Conservation (phyloP, 495 filamentous ascomycete genomes). For the Penicillium cinerascens region DNA sequence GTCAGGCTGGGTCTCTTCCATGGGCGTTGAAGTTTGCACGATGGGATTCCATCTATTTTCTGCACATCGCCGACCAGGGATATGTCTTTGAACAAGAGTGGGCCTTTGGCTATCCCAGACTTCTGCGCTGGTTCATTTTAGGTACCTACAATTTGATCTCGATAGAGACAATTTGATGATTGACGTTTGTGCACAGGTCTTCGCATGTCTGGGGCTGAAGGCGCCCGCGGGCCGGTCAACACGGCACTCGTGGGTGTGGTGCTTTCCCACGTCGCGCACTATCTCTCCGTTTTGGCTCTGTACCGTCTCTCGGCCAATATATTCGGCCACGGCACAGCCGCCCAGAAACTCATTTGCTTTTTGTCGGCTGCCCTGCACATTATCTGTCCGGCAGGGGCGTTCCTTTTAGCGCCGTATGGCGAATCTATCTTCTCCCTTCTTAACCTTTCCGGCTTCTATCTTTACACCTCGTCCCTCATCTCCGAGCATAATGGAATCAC, state of each 20-base stretch:
- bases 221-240: conserved; percentile 19
- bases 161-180: background rate
- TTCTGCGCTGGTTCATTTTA: conserved; percentile 43
- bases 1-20: conserved; percentile 17
- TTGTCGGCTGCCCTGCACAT: conserved; percentile 71
- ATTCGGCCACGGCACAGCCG: conserved; percentile 24
- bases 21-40: conserved; percentile 58
- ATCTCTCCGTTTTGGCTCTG: conserved; percentile 67
- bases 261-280: conserved; percentile 68
- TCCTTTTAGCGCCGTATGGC: conserved; percentile 82
- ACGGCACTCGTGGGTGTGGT: conserved; percentile 54
- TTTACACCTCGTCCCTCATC: conserved; percentile 59
- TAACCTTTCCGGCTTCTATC: conserved; percentile 66
- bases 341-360: conserved; percentile 52
- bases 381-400: conserved; percentile 81
- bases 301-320: conserved; percentile 51
- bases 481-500: conserved; percentile 21
- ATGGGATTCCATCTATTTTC: conserved; percentile 93
- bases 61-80: conserved; percentile 62
- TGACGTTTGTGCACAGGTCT: conserved; percentile 21
- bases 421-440: conserved; percentile 79
- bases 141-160: conserved; percentile 36
- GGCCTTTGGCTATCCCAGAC: conserved; percentile 75
- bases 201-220: conserved; percentile 18
- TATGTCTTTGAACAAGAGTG: conserved; percentile 93